Evolutionary conservation across 257 asterid genomes (phyloP).

Genomic region (Solanum dulcamara): DNA sequence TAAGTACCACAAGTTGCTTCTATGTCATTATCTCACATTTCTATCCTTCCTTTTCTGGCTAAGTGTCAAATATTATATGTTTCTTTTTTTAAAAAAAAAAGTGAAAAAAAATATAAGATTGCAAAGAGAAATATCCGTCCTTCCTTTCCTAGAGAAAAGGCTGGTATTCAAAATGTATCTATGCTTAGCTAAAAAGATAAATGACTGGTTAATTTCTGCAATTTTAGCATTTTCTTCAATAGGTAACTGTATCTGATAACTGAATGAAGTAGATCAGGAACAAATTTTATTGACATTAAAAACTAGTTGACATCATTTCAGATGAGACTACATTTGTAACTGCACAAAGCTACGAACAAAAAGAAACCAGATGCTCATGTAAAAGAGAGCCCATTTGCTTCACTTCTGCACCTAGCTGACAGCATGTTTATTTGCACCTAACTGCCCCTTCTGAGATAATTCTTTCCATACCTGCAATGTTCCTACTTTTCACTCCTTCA

Average conservation of each 20-base stretch:
- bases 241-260: neutral
- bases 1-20: neutral
- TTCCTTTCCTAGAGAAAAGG: neutral
- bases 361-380: neutral
- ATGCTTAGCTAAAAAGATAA: neutral
- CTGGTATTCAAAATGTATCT: neutral
- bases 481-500: neutral
- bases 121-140: neutral
- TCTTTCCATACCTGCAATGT: neutral
- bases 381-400: neutral
- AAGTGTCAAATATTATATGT: neutral
- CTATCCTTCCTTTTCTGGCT: neutral
- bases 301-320: neutral
- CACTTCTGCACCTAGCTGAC: neutral
- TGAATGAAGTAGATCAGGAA: neutral
- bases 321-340: neutral
- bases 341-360: neutral
- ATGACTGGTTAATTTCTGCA: neutral
- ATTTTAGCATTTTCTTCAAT: neutral
- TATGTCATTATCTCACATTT: neutral
- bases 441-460: neutral
- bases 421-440: neutral
- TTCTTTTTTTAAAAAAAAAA: neutral
- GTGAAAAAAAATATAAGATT: neutral
- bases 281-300: neutral